These are phyloP conservation scores for Fraxinus excelsior DNA, from an alignment of 257 asterid genomes.

Conservation along the genomic window DNA sequence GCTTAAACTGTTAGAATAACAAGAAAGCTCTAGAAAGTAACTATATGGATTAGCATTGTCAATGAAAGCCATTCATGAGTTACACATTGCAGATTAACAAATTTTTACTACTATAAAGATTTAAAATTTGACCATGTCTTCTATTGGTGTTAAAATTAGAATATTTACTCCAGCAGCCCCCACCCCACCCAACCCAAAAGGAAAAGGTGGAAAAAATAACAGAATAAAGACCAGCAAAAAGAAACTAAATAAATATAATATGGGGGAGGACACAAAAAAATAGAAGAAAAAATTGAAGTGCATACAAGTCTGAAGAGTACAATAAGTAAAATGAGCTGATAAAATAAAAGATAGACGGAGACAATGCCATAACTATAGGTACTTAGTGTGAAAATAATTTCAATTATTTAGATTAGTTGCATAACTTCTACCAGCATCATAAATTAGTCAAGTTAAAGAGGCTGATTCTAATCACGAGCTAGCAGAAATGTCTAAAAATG, in stretches of 20 bases:
- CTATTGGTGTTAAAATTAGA: background rate
- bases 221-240: background rate
- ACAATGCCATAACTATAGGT: background rate
- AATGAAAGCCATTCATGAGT: background rate
- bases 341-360: background rate
- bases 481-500: background rate
- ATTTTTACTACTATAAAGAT: background rate
- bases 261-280: background rate
- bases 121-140: too few relatives aligned
- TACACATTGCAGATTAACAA: background rate
- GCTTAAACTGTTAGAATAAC: background rate
- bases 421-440: background rate
- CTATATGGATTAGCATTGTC: background rate
- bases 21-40: background rate
- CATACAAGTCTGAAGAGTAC: background rate
- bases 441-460: background rate
- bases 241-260: background rate
- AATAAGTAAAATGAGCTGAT: background rate
- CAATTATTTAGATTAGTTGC: background rate
- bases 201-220: too few relatives aligned
- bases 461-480: background rate
- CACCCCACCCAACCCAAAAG: background rate
- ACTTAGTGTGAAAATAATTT: background rate
- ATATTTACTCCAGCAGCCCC: background rate
- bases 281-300: background rate